Base-by-base conservation (phyloP, 2,329 filamentous ascomycete genomes). In the Talaromyces sp. region DNA sequence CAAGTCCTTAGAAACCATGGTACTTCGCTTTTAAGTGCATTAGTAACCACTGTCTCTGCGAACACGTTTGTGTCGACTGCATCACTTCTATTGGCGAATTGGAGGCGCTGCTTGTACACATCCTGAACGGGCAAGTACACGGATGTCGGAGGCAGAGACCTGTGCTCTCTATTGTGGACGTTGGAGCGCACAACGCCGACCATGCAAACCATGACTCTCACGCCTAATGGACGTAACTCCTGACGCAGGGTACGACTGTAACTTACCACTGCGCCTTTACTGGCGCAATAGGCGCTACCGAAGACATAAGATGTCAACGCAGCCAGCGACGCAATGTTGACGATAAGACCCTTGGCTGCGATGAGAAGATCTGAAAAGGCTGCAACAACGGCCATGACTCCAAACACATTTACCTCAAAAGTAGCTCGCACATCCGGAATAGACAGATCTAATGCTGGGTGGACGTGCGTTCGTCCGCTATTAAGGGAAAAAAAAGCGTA, bases 141-240 rank as follows among this genome's bases (percentile, higher is more conserved):
- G 27, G 50, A 56, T 13, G 24, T 31, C 16, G 31, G 27, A 27
- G 50, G 50, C 7, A 56, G 50, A 56, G 50, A 35, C 31, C 50
- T n/a, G 50, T 56, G 50, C 50, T 56, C 24, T 56, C 50, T 56
- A 35, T 56, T 56, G 31, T 56, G 50, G 50, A 56, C 50, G 50
- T 56, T 56, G 27, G 50, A 56, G 50, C 50, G 50, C 50, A 56
- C 50, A 19, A 56, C 33, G 13, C 50, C 50, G 27, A 56, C 50
- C 50, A 56, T 56, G 50, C 50, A 56, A n/a, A 56, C 50, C 50
- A 56, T 56, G 33, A 56, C 50, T 19, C 50, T 19, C n/a, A 56
- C 50, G 1, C 50, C 50, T 11, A 56, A 56, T 19, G 50, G 50
- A 56, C 50, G 50, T 35, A 56, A 56, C 50, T 56, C 50, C 27